Percentiles rank a stretch among this genome's conserved stretches.
phyloP scores from a whole-genome alignment of 192 early-diverging fungal genomes.

The Linnemannia zychae region DNA sequence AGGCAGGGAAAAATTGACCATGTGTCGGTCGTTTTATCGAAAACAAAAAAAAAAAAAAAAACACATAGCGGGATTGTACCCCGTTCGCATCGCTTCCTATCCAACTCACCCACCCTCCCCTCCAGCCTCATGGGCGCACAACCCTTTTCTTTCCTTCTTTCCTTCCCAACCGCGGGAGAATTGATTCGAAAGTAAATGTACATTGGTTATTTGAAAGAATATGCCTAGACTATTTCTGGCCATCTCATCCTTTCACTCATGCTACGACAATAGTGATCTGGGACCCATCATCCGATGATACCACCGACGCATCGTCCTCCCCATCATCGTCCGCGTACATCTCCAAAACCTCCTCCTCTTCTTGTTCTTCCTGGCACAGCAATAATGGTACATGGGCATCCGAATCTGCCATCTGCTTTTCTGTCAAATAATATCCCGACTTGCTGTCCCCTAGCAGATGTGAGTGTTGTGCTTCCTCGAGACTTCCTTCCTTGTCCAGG shows the following conservation, averaged over 20 bases:
- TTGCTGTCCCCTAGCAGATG: no score
- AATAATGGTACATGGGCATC: conserved; percentile 23
- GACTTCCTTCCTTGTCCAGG: conserved; percentile 8
- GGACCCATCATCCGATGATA: not conserved
- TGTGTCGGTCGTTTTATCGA: not conserved
- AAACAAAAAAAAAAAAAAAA: not conserved
- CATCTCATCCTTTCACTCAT: not conserved
- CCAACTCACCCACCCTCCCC: not conserved
- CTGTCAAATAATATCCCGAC: conserved; percentile 10
- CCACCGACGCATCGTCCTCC: not conserved
- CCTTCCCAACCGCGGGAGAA: not conserved
- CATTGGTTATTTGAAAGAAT: not conserved
- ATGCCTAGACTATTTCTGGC: not conserved
- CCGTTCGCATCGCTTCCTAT: not conserved
- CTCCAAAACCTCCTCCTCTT: not conserved
- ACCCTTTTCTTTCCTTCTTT: not conserved
- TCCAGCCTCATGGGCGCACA: not conserved
- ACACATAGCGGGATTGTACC: not conserved
- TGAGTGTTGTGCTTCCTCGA: conserved; percentile 12
- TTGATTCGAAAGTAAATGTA: not conserved
- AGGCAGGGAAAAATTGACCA: not conserved
- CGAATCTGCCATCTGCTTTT: conserved; percentile 26
- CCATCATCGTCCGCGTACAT: not conserved
- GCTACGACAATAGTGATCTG: not conserved
- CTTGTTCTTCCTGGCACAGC: not conserved